A percentile compares a stretch with the other conserved stretches of the same genome.
These are phyloP conservation scores for Thelonectria rubi DNA, from an alignment of 2,329 filamentous ascomycete genomes.

Conservation along the genomic window DNA sequence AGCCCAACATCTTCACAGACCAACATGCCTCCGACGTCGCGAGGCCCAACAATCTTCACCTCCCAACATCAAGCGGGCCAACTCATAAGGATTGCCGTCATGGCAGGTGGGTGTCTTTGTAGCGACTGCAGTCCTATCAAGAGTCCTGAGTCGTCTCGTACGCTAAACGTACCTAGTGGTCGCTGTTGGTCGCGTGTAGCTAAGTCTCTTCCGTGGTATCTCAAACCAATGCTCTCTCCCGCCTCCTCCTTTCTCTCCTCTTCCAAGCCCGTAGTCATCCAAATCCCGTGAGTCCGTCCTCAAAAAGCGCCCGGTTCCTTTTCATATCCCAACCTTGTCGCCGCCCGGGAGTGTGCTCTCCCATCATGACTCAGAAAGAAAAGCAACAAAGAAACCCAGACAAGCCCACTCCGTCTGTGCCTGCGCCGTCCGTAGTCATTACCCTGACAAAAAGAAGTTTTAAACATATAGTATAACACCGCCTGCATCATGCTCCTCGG, in stretches of 20 bases:
- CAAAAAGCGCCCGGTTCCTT: slow-evolving; percentile 17
- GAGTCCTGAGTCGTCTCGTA: slow-evolving; percentile 3
- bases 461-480: slow-evolving; percentile 35
- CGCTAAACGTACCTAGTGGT: neutral
- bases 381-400: slow-evolving; percentile 34
- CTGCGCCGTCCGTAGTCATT: slow-evolving; percentile 42
- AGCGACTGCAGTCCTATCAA: slow-evolving; percentile 16
- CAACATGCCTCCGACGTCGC: too few relatives aligned
- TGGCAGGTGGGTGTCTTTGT: slow-evolving; percentile 9
- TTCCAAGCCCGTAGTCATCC: slow-evolving; percentile 23
- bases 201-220: slow-evolving; percentile 15
- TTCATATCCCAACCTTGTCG: slow-evolving; percentile 35
- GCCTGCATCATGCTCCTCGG: slow-evolving; percentile 22
- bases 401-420: slow-evolving; percentile 32
- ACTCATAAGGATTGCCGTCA: slow-evolving; percentile 2
- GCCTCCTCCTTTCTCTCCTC: slow-evolving; percentile 20
- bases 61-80: slow-evolving; percentile 3
- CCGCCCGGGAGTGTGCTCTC: slow-evolving; percentile 25
- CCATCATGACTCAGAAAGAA: slow-evolving; percentile 22
- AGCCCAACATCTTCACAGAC: neutral
- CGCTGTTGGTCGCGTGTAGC: slow-evolving; percentile 9
- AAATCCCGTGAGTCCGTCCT: slow-evolving; percentile 28
- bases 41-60: too few relatives aligned
- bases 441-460: slow-evolving; percentile 41
- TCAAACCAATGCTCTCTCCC: slow-evolving; percentile 23